These are phyloP conservation scores for Xanthoparmelia taractica DNA, from an alignment of 495 filamentous ascomycete genomes.

Conservation along the genomic window DNA sequence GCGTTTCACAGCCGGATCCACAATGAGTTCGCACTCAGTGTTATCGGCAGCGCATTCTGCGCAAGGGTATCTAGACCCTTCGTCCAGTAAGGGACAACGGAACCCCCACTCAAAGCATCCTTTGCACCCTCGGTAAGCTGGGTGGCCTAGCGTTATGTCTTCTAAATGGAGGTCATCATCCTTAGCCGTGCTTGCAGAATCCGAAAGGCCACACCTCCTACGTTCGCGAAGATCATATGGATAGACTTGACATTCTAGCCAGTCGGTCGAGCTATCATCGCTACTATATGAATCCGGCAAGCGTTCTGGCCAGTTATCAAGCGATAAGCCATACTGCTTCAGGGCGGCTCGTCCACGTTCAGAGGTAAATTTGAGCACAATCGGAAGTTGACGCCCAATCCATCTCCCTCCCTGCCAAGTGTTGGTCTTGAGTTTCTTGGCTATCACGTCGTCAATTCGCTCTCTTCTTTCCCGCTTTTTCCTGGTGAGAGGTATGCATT, in stretches of 20 bases:
- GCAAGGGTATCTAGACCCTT: constrained; percentile 25
- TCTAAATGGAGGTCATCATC: constrained; percentile 13
- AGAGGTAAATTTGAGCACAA: constrained; percentile 19
- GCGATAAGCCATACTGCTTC: constrained; percentile 6
- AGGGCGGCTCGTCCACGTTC: constrained; percentile 7
- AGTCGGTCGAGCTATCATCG: constrained; percentile 4
- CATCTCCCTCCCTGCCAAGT: constrained; percentile 21
- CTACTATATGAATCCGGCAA: not conserved
- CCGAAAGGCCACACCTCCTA: not conserved
- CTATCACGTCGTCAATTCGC: constrained; percentile 5
- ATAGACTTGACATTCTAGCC: not conserved
- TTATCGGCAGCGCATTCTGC: constrained; percentile 16
- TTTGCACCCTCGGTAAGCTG: constrained; percentile 23
- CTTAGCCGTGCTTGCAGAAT: not conserved
- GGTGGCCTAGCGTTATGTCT: constrained; percentile 23
- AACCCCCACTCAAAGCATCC: constrained; percentile 18
- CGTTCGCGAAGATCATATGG: constrained; percentile 15
- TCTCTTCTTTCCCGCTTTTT: constrained; percentile 11
- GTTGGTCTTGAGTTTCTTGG: constrained; percentile 14
- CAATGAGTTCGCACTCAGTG: constrained; percentile 22
- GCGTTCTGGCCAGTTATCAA: constrained; percentile 20
- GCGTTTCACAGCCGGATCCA: constrained; percentile 16
- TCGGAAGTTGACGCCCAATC: constrained; percentile 15
- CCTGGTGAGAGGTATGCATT: constrained; percentile 1
- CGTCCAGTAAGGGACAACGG: constrained; percentile 20